A percentile compares a stretch with the other conserved stretches of the same genome.
These are phyloP conservation scores for Suillus spraguei DNA, from an alignment of 768 basidiomycete species.

Conservation along the genomic window DNA sequence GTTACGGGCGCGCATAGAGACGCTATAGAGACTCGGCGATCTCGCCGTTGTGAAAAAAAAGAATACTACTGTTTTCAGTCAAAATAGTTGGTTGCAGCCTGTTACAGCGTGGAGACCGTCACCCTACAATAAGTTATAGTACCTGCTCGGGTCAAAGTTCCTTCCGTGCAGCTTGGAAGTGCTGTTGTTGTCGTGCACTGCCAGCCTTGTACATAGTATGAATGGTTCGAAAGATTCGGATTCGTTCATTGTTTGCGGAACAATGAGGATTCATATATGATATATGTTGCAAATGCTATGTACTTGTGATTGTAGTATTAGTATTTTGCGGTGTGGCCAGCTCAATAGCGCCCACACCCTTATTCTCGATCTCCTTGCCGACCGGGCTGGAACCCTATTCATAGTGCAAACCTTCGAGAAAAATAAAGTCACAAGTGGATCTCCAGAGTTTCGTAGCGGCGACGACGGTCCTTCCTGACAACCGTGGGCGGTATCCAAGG, in stretches of 20 bases:
- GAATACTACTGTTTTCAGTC: too few species aligned
- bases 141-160: not conserved
- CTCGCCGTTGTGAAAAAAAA: not conserved
- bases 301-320: not conserved
- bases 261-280: not conserved
- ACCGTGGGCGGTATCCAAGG: slow-evolving; percentile 42
- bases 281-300: not conserved
- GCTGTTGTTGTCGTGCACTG: not conserved
- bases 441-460: slow-evolving; percentile 27
- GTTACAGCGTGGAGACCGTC: slow-evolving; percentile 3
- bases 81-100: not conserved
- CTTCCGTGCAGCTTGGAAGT: not conserved
- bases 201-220: not conserved
- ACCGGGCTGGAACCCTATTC: slow-evolving; percentile 52
- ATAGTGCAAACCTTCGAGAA: slow-evolving; percentile 31
- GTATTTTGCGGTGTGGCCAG: not conserved
- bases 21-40: slow-evolving; percentile 4
- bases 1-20: slow-evolving; percentile 2
- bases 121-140: not conserved
- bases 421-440: slow-evolving; percentile 26
- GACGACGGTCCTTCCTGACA: slow-evolving; percentile 36
- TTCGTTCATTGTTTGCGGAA: not conserved
- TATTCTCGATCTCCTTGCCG: slow-evolving; percentile 59
- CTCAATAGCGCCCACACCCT: slow-evolving; percentile 3
- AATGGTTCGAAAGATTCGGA: not conserved